Conservation (phyloP, 805 yeast genomes). For the Ogataea degrootiae region DNA sequence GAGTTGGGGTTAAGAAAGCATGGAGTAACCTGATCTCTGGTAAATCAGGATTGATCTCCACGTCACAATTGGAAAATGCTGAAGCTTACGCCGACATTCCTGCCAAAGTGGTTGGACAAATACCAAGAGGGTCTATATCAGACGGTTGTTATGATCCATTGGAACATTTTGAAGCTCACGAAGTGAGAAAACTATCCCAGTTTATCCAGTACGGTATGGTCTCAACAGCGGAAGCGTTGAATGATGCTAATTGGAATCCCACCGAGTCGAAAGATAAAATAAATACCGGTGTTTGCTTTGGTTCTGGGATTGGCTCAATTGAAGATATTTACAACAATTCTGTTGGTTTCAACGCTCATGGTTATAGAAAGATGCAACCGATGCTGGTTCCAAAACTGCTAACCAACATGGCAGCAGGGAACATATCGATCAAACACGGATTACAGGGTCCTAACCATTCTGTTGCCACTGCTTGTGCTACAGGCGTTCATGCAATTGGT, state of each 20-base stretch:
- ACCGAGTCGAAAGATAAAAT: constrained; percentile 29
- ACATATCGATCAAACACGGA: constrained; percentile 73
- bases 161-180: constrained; percentile 45
- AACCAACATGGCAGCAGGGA: constrained; percentile 93
- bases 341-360: constrained; percentile 40
- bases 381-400: constrained; percentile 78
- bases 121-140: constrained; percentile 40
- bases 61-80: constrained; percentile 38
- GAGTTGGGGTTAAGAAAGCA: constrained; percentile 52
- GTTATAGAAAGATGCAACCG: constrained; percentile 75
- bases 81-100: constrained; percentile 54
- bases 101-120: constrained; percentile 67
- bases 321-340: constrained; percentile 66
- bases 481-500: constrained; percentile 91
- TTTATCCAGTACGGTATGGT: constrained; percentile 76
- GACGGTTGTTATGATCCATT: constrained; percentile 49
- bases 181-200: constrained; percentile 58
- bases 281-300: constrained; percentile 73
- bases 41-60: constrained; percentile 56
- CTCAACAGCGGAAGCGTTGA: constrained; percentile 73
- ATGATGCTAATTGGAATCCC: constrained; percentile 56
- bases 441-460: constrained; percentile 84
- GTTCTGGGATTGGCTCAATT: constrained; percentile 89
- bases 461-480: constrained; percentile 93
- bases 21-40: constrained; percentile 53